Base-by-base conservation (phyloP, 2,329 filamentous ascomycete species). In the Aspergillus transmontanensis region DNA sequence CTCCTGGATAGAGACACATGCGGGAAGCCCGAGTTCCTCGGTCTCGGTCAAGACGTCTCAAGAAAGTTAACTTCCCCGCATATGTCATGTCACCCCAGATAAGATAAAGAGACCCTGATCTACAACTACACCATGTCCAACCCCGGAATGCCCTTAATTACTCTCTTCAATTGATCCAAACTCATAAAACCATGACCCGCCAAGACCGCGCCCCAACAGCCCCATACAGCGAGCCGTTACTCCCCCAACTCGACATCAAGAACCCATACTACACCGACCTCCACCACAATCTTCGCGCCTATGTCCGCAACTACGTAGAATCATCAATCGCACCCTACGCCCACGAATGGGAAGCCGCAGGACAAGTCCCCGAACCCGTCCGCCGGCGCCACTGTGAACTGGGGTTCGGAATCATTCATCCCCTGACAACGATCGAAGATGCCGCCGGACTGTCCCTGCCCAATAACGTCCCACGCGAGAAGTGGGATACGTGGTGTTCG, bases 321-420 rank as follows among this genome's bases (percentile, higher is more conserved):
- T 79, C 82, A 2, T 77, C 87, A 43, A 80, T 90, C 51, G 77
- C 85, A 2, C 87, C 87, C 0, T 80, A 84, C 66, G 84, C 85
- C 4, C 81, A 87, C 36, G 86, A 89, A 45, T 91, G 89, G 88
- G 89, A 91, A 71, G 82, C 81, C 4, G 83, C 83, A 2, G 83
- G 84, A 1, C 73, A 83, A 59, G 84, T 85, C 14, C 85, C 85
- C 12, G 71, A 75, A 7, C 69, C 76, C 53, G 83, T 77, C 41
- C 73, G 78, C 48, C 72, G 71, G 6, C 69, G 69, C 7, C 80
- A 80, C 59, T 75, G 75, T 62, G 71, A 76, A 54, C 76, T 81
- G 0, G 81, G 82, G 2, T 80, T 76, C 54, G 62, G 69, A 55
- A 73, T 79, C 36, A 72, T 76, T 3, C 75, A 78, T 32, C 76